These are phyloP conservation scores for Vicia villosa DNA, from an alignment of 306 rosid species.

Conservation along the genomic window DNA sequence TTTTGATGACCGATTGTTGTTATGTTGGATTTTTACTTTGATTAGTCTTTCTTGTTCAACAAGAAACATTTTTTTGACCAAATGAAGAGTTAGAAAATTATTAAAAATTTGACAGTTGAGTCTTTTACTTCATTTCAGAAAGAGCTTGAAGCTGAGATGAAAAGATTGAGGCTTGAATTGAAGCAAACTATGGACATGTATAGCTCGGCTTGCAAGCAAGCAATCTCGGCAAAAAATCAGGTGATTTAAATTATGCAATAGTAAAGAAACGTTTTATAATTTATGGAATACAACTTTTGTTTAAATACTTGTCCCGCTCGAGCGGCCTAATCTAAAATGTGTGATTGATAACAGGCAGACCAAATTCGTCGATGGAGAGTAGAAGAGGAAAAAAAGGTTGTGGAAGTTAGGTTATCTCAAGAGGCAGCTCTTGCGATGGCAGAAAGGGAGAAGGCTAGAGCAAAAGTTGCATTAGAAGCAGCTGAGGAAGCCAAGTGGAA, in stretches of 20 bases:
- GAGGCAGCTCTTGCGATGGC: conserved; percentile 89
- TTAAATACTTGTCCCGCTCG: too few relatives aligned
- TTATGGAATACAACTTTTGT: too few relatives aligned
- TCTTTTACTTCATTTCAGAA: conserved; percentile 49
- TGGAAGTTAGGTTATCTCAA: conserved; percentile 69
- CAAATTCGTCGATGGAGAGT: conserved; percentile 80
- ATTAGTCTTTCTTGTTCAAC: conserved; percentile 18
- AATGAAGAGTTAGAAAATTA: conserved; percentile 15
- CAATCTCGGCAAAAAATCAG: conserved; percentile 90
- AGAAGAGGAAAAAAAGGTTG: conserved; percentile 62
- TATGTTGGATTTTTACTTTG: background rate
- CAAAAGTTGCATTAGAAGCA: conserved; percentile 77
- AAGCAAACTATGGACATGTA: conserved; percentile 98
- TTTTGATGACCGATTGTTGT: conserved; percentile 3
- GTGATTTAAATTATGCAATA: conserved; percentile 41
- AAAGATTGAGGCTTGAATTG: conserved; percentile 80
- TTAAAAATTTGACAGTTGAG: conserved; percentile 29
- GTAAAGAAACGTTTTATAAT: background rate
- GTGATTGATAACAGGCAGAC: conserved; percentile 59
- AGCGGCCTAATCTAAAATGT: conserved; percentile 3
- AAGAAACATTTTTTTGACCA: conserved; percentile 20
- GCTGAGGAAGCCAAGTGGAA: conserved; percentile 78
- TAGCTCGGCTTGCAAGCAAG: conserved; percentile 97
- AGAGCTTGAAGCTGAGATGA: conserved; percentile 86
- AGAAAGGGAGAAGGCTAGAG: conserved; percentile 87